phyloP scores from a whole-genome alignment of 179 eudicot species.

The Beta lomatogona region DNA sequence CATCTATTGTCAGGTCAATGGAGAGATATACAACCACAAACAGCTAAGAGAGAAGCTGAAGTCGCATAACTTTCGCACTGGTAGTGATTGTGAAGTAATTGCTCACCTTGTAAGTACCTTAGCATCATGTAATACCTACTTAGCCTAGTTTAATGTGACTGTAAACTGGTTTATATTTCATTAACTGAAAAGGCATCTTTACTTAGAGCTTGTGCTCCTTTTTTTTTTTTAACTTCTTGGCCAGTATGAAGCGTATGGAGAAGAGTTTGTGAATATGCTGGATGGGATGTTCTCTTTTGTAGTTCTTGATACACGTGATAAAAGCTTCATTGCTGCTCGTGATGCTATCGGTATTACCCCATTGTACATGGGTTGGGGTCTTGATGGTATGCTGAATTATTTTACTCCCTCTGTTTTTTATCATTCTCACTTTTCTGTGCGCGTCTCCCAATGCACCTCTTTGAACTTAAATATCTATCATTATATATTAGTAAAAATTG shows the following conservation, averaged over 20 bases:
- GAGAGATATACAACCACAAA: conserved; percentile 95
- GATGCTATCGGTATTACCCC: conserved; percentile 96
- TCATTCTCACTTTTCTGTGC: too few relatives aligned
- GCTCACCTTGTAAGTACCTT: conserved; percentile 79
- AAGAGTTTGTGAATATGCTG: conserved; percentile 88
- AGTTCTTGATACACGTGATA: conserved; percentile 89
- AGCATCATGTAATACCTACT: neutral
- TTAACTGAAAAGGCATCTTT: neutral
- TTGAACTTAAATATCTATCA: too few relatives aligned
- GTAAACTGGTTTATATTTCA: neutral
- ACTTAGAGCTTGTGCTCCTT: neutral
- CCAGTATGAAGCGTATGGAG: conserved; percentile 95
- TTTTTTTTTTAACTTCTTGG: neutral
- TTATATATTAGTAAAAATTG: too few relatives aligned
- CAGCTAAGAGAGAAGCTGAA: conserved; percentile 55
- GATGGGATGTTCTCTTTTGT: conserved; percentile 99
- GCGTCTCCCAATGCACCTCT: too few relatives aligned
- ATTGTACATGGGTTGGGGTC: conserved; percentile 95
- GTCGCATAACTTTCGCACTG: conserved; percentile 78
- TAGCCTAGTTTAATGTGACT: neutral
- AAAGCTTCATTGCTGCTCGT: conserved; percentile 88
- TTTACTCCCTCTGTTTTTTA: too few relatives aligned
- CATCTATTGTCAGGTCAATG: conserved; percentile 68
- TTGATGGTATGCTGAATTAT: conserved; percentile 63
- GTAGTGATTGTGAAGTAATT: conserved; percentile 96